Conservation (phyloP, 192 early-diverging fungal genomes). For the Coemansia sp. region DNA sequence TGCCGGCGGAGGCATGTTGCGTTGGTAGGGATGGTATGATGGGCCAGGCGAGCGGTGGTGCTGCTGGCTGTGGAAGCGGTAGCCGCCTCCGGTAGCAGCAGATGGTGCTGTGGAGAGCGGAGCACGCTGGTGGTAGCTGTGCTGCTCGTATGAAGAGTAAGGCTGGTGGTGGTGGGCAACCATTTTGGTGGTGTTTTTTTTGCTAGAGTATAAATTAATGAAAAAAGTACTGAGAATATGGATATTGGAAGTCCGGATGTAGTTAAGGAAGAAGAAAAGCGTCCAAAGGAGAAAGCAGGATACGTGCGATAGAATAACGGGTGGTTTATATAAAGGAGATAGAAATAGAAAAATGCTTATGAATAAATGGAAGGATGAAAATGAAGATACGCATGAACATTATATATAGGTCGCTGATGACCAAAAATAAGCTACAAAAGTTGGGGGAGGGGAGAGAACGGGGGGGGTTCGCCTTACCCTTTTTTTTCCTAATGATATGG, state of each 20-base stretch:
- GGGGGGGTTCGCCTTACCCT: neutral
- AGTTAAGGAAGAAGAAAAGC: constrained; percentile 4
- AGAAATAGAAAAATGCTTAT: neutral
- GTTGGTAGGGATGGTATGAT: constrained; percentile 26
- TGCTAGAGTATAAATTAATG: neutral
- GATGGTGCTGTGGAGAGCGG: neutral
- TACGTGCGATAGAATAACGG: neutral
- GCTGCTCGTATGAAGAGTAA: constrained; percentile 14
- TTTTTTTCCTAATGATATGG: neutral
- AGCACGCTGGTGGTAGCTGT: neutral
- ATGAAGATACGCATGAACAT: neutral
- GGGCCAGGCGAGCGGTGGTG: neutral
- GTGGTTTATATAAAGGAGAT: constrained; percentile 4
- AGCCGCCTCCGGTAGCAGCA: neutral
- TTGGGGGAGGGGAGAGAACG: neutral
- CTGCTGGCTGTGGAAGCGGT: neutral
- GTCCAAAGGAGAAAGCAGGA: neutral
- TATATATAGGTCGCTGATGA: neutral
- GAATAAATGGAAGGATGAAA: constrained; percentile 2
- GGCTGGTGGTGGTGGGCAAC: constrained; percentile 4
- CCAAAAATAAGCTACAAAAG: neutral
- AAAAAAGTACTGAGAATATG: neutral
- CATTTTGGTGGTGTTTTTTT: neutral
- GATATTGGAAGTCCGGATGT: neutral
- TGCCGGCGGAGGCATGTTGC: constrained; percentile 5